These are phyloP conservation scores for Corynascus novoguineensis DNA, from an alignment of 495 filamentous ascomycete genomes.

Conservation along the genomic window DNA sequence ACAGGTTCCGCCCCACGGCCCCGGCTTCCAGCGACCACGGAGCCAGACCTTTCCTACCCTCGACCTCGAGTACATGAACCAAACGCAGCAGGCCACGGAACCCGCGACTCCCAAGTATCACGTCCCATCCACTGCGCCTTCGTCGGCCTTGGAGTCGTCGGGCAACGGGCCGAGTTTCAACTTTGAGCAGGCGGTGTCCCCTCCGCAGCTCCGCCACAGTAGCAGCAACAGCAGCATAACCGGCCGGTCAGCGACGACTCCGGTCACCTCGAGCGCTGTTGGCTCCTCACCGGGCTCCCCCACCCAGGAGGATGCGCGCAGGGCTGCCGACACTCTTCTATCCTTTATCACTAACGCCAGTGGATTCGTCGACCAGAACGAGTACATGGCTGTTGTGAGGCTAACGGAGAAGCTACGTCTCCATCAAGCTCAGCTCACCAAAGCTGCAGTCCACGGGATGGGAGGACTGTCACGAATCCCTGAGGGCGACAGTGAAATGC, in stretches of 20 bases:
- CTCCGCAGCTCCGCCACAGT: conserved; percentile 49
- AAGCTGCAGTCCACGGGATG: conserved; percentile 46
- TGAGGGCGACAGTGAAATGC: conserved; percentile 54
- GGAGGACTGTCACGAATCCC: conserved; percentile 65
- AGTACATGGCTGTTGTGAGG: conserved; percentile 76
- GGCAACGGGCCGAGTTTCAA: conserved; percentile 53
- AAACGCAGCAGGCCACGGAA: conserved; percentile 56
- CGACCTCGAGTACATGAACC: conserved; percentile 67
- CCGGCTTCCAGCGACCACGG: conserved; percentile 67
- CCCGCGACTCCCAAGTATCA: conserved; percentile 61
- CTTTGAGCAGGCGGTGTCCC: conserved; percentile 50
- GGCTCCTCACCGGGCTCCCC: conserved; percentile 57
- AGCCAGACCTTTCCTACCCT: conserved; percentile 87
- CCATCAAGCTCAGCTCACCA: conserved; percentile 50
- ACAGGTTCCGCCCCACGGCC: conserved; percentile 44
- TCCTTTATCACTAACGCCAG: conserved; percentile 72
- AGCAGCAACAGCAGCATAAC: conserved; percentile 49
- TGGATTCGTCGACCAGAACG: conserved; percentile 69
- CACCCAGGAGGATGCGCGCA: conserved; percentile 82
- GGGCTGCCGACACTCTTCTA: conserved; percentile 79
- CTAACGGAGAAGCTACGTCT: conserved; percentile 84
- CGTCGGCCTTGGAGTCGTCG: conserved; percentile 66
- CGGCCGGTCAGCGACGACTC: conserved; percentile 41
- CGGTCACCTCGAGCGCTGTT: conserved; percentile 35
- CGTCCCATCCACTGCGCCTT: conserved; percentile 49